Percentiles rank a stretch among this genome's conserved stretches.
phyloP scores from a whole-genome alignment of 2,329 filamentous ascomycete genomes.

The Ceratocystis alfenasii region DNA sequence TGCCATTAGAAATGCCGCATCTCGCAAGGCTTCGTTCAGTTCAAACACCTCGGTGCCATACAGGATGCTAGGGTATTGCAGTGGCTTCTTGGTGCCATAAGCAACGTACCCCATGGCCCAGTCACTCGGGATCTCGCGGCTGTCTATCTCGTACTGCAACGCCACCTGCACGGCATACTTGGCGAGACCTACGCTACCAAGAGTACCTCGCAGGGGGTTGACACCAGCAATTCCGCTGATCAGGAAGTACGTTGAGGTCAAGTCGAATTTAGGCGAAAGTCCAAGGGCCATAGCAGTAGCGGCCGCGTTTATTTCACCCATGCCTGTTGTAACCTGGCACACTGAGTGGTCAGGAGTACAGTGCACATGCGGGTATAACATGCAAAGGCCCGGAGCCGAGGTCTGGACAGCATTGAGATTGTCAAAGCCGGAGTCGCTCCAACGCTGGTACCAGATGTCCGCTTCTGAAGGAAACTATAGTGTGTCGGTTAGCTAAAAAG shows the following conservation, averaged over 20 bases:
- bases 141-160: constrained; percentile 63
- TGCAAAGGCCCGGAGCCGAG: constrained; percentile 50
- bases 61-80: constrained; percentile 44
- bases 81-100: constrained; percentile 44
- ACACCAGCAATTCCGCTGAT: constrained; percentile 63
- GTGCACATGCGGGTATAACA: constrained; percentile 51
- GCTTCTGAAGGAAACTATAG: constrained; percentile 50
- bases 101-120: constrained; percentile 59
- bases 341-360: constrained; percentile 50
- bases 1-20: constrained; percentile 41
- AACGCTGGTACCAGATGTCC: constrained; percentile 47
- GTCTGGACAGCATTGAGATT: constrained; percentile 47
- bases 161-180: constrained; percentile 62
- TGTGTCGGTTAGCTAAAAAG: background rate
- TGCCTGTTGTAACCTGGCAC: constrained; percentile 58
- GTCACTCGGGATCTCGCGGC: constrained; percentile 52
- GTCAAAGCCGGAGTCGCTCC: constrained; percentile 36
- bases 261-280: constrained; percentile 51
- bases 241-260: constrained; percentile 57
- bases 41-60: constrained; percentile 63
- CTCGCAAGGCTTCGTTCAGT: constrained; percentile 46
- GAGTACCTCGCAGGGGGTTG: constrained; percentile 54
- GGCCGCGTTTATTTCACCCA: constrained; percentile 65
- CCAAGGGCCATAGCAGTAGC: constrained; percentile 50
- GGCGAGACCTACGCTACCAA: constrained; percentile 54